A percentile compares a stretch with the other conserved stretches of the same genome.
phyloP scores from a whole-genome alignment of 441 rosid genomes.

The Bocquillonia castaneifolia region DNA sequence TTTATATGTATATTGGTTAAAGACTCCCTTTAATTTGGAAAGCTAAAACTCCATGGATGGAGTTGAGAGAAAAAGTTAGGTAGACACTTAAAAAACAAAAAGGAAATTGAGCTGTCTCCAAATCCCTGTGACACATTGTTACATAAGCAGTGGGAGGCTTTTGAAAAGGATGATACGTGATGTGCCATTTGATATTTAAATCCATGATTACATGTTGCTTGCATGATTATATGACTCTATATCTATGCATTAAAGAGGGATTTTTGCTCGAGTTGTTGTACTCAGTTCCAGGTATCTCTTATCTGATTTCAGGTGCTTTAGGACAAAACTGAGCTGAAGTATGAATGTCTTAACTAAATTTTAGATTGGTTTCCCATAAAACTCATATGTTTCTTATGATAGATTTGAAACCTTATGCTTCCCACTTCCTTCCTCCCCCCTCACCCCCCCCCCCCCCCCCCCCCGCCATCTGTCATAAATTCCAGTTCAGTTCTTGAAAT shows the following conservation, averaged over 20 bases:
- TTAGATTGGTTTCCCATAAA: background rate
- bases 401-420: background rate
- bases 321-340: background rate
- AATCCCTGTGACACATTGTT: no score
- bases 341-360: background rate
- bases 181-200: no score
- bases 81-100: no score
- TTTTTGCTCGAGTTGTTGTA: background rate
- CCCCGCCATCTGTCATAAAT: background rate
- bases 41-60: no score
- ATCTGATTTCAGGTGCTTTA: background rate
- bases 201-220: no score
- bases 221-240: background rate
- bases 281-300: background rate
- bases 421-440: background rate
- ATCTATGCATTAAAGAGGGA: background rate
- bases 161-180: no score
- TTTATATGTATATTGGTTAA: no score
- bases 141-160: no score
- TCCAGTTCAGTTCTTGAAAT: background rate
- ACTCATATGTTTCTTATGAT: background rate
- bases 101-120: no score
- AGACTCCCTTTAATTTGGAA: no score
- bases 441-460: background rate
- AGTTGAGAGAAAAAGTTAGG: no score